Conservation (phyloP, 768 basidiomycete species). For the Tulasnella sp. region DNA sequence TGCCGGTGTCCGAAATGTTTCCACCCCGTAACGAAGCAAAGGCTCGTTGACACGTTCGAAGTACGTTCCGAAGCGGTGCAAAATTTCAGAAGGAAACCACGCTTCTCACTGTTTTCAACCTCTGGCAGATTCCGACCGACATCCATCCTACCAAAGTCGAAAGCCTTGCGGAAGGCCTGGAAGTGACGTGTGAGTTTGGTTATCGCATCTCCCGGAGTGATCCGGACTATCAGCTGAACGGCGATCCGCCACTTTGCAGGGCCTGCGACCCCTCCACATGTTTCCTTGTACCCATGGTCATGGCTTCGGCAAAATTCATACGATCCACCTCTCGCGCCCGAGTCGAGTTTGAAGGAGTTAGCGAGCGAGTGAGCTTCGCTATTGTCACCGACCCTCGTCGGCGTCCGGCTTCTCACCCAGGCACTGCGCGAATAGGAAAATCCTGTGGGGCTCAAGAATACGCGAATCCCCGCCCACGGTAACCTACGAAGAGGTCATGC, state of each 20-base stretch:
- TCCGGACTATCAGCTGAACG: neutral
- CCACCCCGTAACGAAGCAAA: conserved; percentile 79
- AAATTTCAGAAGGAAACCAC: neutral
- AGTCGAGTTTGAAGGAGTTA: neutral
- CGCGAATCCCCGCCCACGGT: conserved; percentile 62
- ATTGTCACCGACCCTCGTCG: neutral
- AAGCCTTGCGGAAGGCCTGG: conserved; percentile 48
- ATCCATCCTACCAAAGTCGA: conserved; percentile 52
- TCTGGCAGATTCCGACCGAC: conserved; percentile 56
- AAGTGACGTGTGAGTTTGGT: conserved; percentile 54
- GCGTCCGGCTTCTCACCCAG: neutral
- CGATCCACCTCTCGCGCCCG: conserved; percentile 41
- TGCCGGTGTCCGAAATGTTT: conserved; percentile 82
- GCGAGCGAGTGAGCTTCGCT: neutral
- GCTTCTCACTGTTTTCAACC: neutral
- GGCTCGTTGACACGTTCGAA: conserved; percentile 76
- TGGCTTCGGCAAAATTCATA: conserved; percentile 75
- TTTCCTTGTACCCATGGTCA: conserved; percentile 78
- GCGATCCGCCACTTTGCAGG: conserved; percentile 28
- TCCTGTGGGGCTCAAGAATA: conserved; percentile 75
- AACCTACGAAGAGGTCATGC: conserved; percentile 62
- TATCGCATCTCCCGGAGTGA: neutral
- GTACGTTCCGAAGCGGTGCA: conserved; percentile 31
- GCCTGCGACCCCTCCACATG: conserved; percentile 50
- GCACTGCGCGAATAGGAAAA: conserved; percentile 38